Evolutionary conservation across 2,329 filamentous ascomycete species (phyloP), one percentile per base, ranked within the genome.

Genomic region (Zymoseptoria ardabiliae): DNA sequence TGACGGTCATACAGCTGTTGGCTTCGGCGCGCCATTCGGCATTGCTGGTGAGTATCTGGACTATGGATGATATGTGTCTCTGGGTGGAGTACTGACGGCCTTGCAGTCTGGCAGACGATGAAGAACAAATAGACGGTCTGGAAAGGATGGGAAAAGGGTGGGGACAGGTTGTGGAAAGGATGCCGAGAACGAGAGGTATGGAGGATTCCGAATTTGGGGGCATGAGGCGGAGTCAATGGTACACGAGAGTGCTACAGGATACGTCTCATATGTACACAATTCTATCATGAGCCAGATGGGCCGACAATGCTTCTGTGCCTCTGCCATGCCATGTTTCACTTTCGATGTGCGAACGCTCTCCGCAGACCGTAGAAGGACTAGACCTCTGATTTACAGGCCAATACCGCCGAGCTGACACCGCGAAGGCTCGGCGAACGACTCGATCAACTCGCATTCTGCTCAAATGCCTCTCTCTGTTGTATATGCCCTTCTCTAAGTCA

Each of bases 81-180:
- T n/a, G 19, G 20, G 17, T 11, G 50, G 23, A 50, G 21, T 19
- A 45, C 64, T 66, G 55, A 65, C 51, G 35, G n/a, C 22, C 5
- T 35, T 54, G 70, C 72, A 87, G 85, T 85, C 72, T 87, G 84
- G 84, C 85, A 87, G 78, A 84, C 81, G 63, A 80, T 84, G 75
- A 87, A 87, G 81, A 84, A 83, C 77, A 71, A 74, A 60, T 76
- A 73, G 63, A 67, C 58, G 54, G 53, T 10, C 19, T 28, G 35
- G 22, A 17, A 21, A 60, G 35, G 59, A 50, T n/a, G 21, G 25
- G 56, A 25, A 25, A 20, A 25, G 45, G 28, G 41, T 56, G 53
- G 41, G 50, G 49, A 22, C 3, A 20, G 45, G 28, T 41, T 56
- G 53, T 30, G 50, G 49, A 22, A 2, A 20, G 25, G 53, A 25